Base-by-base conservation (phyloP, 2,329 filamentous ascomycete species). In the Magnaporthiopsis rhizophila region DNA sequence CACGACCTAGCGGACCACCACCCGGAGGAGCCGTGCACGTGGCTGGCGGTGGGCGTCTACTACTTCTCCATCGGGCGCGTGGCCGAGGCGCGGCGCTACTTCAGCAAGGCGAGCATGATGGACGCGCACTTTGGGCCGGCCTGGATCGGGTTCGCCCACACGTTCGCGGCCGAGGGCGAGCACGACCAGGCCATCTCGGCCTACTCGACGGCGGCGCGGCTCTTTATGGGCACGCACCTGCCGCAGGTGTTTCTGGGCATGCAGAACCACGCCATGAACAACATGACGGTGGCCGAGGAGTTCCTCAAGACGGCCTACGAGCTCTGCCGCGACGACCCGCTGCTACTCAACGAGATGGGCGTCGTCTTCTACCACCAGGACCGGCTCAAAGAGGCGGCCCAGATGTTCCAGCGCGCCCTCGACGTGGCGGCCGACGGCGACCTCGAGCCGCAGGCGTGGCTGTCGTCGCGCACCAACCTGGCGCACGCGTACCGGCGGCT, bases 141-240 rank as follows among this genome's bases (percentile, higher is more conserved):
- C 3, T 99, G 95, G 95, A 98, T 99, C 68, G 95, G 96, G 1
- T 99, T 99, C 73, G 95, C 95, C 1, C 96, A 99, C 75, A 99
- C 95, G 0, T 99, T 99, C 74, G 95, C 95, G 1, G 93, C 92
- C 13, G 95, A 99, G 75, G 95, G 95, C 63, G 95, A 99, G 76
- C 93, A 98, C 75, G 95, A 99, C 74, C 95, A 99, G 77, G 95
- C 95, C 61, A 97, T 99, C 67, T 96, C 93, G 11, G 95, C 96
- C 0, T 99, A 99, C 78, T 96, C 91, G 36, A 99, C 95, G 0
- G 95, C 95, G 0, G 94, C 94, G 2, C 85, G 95, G 56, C 80
- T 99, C 0, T 99, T 99, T 76, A 96, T 97, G 80, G 95, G 95
- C 56, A 98, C 94, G 0, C 96, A 99, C 74, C 82, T 99, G 1